Conservation (phyloP, 768 basidiomycete species). For the Tephrocybe sp. region DNA sequence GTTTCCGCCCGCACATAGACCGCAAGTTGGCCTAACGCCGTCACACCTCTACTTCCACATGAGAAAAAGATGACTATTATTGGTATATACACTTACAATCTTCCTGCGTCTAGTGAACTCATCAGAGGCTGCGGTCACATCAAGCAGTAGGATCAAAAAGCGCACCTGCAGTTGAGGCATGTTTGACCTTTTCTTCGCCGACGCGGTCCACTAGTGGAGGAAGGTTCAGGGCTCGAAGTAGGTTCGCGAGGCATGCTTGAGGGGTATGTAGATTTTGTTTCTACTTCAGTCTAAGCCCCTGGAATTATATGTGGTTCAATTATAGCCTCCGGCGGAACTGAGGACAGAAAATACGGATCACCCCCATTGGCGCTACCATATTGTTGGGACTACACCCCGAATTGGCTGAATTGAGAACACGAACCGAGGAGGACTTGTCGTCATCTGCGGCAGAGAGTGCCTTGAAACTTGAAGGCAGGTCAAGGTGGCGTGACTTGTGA, state of each 20-base stretch:
- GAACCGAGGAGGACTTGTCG: background rate
- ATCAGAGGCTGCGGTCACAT: background rate
- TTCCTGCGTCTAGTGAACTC: slow-evolving; percentile 7
- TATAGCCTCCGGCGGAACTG: too few relatives aligned
- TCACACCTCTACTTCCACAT: slow-evolving; percentile 11
- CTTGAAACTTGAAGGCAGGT: too few relatives aligned
- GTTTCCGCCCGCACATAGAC: slow-evolving; percentile 4
- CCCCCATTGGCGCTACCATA: too few relatives aligned
- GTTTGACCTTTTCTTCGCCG: slow-evolving; percentile 11
- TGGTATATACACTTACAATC: slow-evolving; percentile 4
- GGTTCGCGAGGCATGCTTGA: background rate
- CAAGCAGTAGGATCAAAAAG: background rate
- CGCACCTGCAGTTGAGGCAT: slow-evolving; percentile 14
- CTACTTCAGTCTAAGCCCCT: too few relatives aligned
- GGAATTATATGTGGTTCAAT: too few relatives aligned
- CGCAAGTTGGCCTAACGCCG: slow-evolving; percentile 9
- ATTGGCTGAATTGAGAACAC: background rate
- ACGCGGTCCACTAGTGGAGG: background rate
- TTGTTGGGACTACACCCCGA: too few relatives aligned
- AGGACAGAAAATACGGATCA: too few relatives aligned
- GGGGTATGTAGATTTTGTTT: too few relatives aligned
- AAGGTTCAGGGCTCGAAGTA: background rate
- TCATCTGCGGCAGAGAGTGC: background rate
- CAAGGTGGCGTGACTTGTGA: too few relatives aligned
- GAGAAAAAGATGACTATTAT: background rate